Percentiles rank a stretch among this genome's conserved stretches.
Evolutionary conservation across 2,329 filamentous ascomycete genomes (phyloP).

Genomic region (Xylariaceae sp.): DNA sequence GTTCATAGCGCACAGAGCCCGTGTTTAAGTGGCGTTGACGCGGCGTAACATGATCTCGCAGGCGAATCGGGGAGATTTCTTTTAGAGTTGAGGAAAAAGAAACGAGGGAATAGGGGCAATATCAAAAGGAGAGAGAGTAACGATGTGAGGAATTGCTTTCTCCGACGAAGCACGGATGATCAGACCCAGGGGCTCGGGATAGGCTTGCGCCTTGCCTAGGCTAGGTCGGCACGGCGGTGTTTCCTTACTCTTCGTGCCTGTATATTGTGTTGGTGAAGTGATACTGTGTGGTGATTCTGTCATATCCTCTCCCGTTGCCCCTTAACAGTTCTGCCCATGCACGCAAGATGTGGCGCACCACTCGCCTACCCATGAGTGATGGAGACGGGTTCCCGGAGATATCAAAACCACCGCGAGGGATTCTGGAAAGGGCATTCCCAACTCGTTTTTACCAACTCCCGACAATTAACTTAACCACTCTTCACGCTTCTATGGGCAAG

Average conservation of each 20-base stretch:
- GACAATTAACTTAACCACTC: no score
- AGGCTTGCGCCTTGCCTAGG: background rate
- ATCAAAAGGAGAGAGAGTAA: background rate
- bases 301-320: no score
- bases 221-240: background rate
- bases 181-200: slow-evolving; percentile 1
- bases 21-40: slow-evolving; percentile 17
- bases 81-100: background rate
- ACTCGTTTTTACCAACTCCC: no score
- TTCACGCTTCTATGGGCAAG: no score
- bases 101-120: background rate
- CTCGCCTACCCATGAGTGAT: background rate
- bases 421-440: background rate
- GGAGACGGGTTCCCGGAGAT: background rate
- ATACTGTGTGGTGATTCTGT: background rate
- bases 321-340: background rate
- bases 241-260: background rate
- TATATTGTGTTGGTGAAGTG: background rate
- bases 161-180: background rate
- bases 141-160: background rate
- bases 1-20: background rate
- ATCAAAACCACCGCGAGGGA: background rate
- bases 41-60: slow-evolving; percentile 31
- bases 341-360: background rate
- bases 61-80: slow-evolving; percentile 8